A percentile compares a stretch with the other conserved stretches of the same genome.
phyloP scores from a whole-genome alignment of 73 alveolate genomes.

The Tetrahymena elliotti region DNA sequence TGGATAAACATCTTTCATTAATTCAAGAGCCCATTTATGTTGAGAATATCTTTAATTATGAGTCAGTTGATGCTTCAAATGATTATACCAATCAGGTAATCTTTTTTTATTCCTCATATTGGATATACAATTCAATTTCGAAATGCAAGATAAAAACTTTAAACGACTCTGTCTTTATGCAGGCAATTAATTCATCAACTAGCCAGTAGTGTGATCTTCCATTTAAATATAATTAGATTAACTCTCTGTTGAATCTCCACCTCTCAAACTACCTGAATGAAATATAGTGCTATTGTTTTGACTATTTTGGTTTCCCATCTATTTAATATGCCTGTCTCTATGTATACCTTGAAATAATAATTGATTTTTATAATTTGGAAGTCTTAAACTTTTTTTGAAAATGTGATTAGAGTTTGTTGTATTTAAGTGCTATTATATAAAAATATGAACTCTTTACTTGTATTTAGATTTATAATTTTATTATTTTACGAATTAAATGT shows the following conservation, averaged over 20 bases:
- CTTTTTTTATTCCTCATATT: not conserved
- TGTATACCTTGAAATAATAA: not conserved
- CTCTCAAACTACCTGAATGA: not conserved
- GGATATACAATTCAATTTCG: not conserved
- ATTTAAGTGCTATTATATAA: not conserved
- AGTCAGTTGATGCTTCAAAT: not conserved
- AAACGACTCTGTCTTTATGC: not conserved
- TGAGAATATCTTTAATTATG: not conserved
- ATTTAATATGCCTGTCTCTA: not conserved
- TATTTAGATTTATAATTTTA: not conserved
- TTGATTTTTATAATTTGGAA: not conserved
- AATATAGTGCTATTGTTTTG: not conserved
- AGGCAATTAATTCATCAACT: not conserved
- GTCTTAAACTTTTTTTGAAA: too few species aligned
- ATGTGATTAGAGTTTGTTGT: not conserved
- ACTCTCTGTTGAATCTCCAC: not conserved
- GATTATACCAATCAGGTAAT: not conserved
- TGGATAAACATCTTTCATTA: not conserved
- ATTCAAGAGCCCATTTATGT: not conserved
- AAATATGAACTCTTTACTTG: not conserved
- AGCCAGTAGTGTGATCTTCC: not conserved
- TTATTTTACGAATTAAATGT: too few species aligned
- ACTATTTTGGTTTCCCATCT: not conserved
- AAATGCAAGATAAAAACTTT: not conserved
- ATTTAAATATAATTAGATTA: not conserved